Evolutionary conservation across 1,139 yeast species (phyloP).

Genomic region (Debaryomycetaceae sp.): DNA sequence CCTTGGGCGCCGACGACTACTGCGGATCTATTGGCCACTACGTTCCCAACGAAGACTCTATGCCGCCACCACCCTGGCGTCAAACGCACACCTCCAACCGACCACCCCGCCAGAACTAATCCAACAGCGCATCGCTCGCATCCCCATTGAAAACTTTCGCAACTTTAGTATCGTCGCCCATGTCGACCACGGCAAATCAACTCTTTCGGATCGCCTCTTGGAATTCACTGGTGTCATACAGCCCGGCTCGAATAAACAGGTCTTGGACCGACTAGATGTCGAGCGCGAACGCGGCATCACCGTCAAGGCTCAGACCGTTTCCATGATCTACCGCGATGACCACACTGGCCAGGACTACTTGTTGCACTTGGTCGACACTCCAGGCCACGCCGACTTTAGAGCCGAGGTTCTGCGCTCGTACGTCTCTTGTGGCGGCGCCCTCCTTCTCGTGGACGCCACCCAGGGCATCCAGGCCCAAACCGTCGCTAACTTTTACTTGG

Average conservation of each 20-base stretch:
- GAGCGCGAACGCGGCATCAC: slow-evolving; percentile 67
- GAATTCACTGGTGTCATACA: slow-evolving; percentile 86
- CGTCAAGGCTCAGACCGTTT: slow-evolving; percentile 91
- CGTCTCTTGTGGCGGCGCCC: slow-evolving; percentile 94
- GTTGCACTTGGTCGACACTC: slow-evolving; percentile 88
- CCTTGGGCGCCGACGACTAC: no score
- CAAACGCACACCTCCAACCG: no score
- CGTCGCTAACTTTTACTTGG: slow-evolving; percentile 87
- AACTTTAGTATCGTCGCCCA: slow-evolving; percentile 95
- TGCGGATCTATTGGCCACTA: no score
- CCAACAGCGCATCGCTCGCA: slow-evolving; percentile 50
- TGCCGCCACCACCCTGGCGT: no score
- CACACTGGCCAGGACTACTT: slow-evolving; percentile 53
- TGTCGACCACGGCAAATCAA: slow-evolving; percentile 95
- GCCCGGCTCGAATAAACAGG: slow-evolving; percentile 72
- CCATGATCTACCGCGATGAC: slow-evolving; percentile 75
- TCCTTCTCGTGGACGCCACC: slow-evolving; percentile 82
- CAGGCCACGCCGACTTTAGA: slow-evolving; percentile 95
- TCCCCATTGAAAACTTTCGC: slow-evolving; percentile 75
- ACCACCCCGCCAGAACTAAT: no score
- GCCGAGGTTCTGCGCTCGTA: slow-evolving; percentile 90
- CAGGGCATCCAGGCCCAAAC: slow-evolving; percentile 98
- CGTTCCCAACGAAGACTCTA: no score
- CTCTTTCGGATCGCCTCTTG: slow-evolving; percentile 74
- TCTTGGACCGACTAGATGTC: slow-evolving; percentile 60